Base-by-base conservation (phyloP, 305 asterid genomes). In the Striga hermonthica region DNA sequence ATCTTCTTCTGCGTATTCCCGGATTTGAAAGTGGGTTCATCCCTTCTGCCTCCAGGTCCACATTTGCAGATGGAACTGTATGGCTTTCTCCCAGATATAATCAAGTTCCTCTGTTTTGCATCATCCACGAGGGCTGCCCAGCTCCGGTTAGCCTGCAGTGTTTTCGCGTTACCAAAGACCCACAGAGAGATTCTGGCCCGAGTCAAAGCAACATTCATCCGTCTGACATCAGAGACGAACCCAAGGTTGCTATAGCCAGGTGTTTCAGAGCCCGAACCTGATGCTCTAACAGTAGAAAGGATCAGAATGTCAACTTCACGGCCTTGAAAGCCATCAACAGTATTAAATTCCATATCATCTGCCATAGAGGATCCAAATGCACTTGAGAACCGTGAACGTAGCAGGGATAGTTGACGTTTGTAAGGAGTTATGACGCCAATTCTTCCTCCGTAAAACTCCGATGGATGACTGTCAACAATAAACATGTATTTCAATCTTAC, bases 281-380 rank as follows among this genome's bases (percentile, higher is more conserved):
- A 78, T 59, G 99, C 96, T 76, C 99, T 83, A 72, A 93, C 99
- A 10, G 99, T 93, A 66, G 99, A 93, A 63, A 93, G 95, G 64
- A 93, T 75, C 67, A 93, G 73, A 75, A 93, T 85, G 72, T 93
- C 99, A 68, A 93, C 95, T 79, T 93, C 99, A 65, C 99, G 86
- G 31, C 99, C 99, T 85, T 93, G 99, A 78, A 93, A 93, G 74
- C 99, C 99, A 75, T 93, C 97, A 53, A 93, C 95, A n/a, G 99
- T 93, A 74, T 93, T 93, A 60, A 93, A 90, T 74, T 93, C 99
- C 76, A 93, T 90, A 58, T 88, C 95, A 49, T 90, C 78, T 13
- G 84, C 56, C 68, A 88, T 67, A 59, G 92, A 79, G 76, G 96
- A 74, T 71, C 99, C 99, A 80, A 93, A 88, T 71, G 92, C 97